Evolutionary conservation across 2,329 filamentous ascomycete genomes (phyloP).

Genomic region (Calonectria pseudoturangicola): DNA sequence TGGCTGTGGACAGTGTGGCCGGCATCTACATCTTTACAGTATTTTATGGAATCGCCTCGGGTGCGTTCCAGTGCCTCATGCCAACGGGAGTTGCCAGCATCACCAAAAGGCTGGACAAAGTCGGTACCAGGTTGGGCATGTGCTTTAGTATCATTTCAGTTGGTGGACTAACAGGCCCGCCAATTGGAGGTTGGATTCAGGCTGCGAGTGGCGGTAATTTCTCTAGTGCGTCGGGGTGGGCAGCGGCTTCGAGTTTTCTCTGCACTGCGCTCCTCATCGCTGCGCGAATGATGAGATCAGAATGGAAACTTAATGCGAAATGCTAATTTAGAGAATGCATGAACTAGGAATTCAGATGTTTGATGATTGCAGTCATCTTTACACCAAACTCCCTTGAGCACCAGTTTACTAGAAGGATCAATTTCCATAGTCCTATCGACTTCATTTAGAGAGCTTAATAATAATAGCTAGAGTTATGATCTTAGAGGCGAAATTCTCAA

Average conservation of each 20-base stretch:
- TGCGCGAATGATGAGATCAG: slow-evolving; percentile 44
- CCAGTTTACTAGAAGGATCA: no score
- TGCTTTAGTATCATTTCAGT: slow-evolving; percentile 62
- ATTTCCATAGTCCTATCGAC: no score
- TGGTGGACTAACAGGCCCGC: slow-evolving; percentile 62
- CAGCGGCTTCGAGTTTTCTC: slow-evolving; percentile 55
- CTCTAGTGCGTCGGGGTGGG: slow-evolving; percentile 59
- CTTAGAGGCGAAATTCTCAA: no score
- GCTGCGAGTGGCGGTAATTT: slow-evolving; percentile 52
- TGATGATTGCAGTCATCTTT: not conserved
- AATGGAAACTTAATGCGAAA: slow-evolving; percentile 45
- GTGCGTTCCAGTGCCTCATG: slow-evolving; percentile 64
- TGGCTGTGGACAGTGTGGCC: slow-evolving; percentile 57
- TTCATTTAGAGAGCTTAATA: no score
- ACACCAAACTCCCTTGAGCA: no score
- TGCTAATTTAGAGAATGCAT: slow-evolving; percentile 39
- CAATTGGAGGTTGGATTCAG: slow-evolving; percentile 59
- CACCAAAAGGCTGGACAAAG: slow-evolving; percentile 61
- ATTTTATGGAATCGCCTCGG: slow-evolving; percentile 54
- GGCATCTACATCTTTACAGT: slow-evolving; percentile 62
- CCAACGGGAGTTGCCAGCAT: slow-evolving; percentile 63
- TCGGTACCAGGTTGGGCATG: slow-evolving; percentile 65
- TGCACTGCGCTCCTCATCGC: slow-evolving; percentile 48
- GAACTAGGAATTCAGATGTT: not conserved
- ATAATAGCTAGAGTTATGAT: no score